Conservation (phyloP, 169 alveolate genomes). For the Plasmodium gallinaceum region DNA sequence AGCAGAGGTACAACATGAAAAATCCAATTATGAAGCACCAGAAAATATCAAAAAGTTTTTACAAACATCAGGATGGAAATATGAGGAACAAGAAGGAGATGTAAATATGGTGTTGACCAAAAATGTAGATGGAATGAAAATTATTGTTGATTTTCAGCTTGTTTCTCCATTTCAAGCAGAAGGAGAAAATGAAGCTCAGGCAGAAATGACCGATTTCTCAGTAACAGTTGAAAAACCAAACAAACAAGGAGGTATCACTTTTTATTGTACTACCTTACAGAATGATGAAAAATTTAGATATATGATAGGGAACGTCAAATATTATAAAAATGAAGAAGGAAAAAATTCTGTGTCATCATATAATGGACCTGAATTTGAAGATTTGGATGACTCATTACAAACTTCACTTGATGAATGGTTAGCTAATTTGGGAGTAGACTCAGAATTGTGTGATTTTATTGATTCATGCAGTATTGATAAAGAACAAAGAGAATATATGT, state of each 20-base stretch:
- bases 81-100: slow-evolving; percentile 88
- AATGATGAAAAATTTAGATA: slow-evolving; percentile 89
- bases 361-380: slow-evolving; percentile 95
- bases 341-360: slow-evolving; percentile 88
- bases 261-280: slow-evolving; percentile 90
- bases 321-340: slow-evolving; percentile 85
- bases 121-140: slow-evolving; percentile 87
- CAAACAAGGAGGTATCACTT: slow-evolving; percentile 87
- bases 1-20: slow-evolving; percentile 88
- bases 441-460: slow-evolving; percentile 91
- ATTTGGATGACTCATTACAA: slow-evolving; percentile 92
- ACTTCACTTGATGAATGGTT: slow-evolving; percentile 90
- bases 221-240: slow-evolving; percentile 89
- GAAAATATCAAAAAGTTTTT: slow-evolving; percentile 83
- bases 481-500: slow-evolving; percentile 89
- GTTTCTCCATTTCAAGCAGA: slow-evolving; percentile 90
- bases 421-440: slow-evolving; percentile 89
- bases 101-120: slow-evolving; percentile 88
- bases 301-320: slow-evolving; percentile 89
- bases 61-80: slow-evolving; percentile 86
- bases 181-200: slow-evolving; percentile 90
- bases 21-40: slow-evolving; percentile 87
- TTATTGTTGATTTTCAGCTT: slow-evolving; percentile 87
- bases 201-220: slow-evolving; percentile 92
- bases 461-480: slow-evolving; percentile 92